phyloP scores from a whole-genome alignment of 495 filamentous ascomycete species.

The Amniculicola lignicola region DNA sequence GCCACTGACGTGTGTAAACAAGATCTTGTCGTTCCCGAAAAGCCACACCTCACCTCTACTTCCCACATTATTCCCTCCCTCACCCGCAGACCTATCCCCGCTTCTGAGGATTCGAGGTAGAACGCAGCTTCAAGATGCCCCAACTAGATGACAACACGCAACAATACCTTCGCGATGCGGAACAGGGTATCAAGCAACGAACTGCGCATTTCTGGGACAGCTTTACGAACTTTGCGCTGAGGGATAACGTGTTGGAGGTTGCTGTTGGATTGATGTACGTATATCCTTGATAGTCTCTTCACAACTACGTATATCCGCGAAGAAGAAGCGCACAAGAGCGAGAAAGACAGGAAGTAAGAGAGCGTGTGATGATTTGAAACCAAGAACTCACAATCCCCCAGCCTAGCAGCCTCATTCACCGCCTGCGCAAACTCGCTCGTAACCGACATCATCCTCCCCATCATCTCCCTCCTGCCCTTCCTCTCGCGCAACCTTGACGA shows the following conservation, averaged over 20 bases:
- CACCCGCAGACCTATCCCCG: too few relatives aligned
- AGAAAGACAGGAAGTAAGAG: too few relatives aligned
- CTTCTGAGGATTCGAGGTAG: too few relatives aligned
- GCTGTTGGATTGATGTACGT: slow-evolving; percentile 70
- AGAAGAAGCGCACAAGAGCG: background rate
- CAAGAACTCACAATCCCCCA: slow-evolving; percentile 34
- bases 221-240: slow-evolving; percentile 68
- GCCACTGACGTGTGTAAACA: too few relatives aligned
- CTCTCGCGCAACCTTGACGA: slow-evolving; percentile 69
- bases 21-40: too few relatives aligned
- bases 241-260: slow-evolving; percentile 73
- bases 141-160: slow-evolving; percentile 31
- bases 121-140: too few relatives aligned
- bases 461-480: slow-evolving; percentile 65
- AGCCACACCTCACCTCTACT: too few relatives aligned
- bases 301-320: background rate
- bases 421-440: slow-evolving; percentile 70
- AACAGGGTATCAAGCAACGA: slow-evolving; percentile 10
- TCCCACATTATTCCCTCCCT: too few relatives aligned
- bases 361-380: too few relatives aligned
- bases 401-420: slow-evolving; percentile 70
- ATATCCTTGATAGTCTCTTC: slow-evolving; percentile 7
- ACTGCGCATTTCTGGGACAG: slow-evolving; percentile 50
- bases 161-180: slow-evolving; percentile 23
- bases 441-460: slow-evolving; percentile 65